Evolutionary conservation across 371 early-diverging fungal species (phyloP), one percentile per base, ranked within the genome.

Genomic region (Mucor velutinosus): DNA sequence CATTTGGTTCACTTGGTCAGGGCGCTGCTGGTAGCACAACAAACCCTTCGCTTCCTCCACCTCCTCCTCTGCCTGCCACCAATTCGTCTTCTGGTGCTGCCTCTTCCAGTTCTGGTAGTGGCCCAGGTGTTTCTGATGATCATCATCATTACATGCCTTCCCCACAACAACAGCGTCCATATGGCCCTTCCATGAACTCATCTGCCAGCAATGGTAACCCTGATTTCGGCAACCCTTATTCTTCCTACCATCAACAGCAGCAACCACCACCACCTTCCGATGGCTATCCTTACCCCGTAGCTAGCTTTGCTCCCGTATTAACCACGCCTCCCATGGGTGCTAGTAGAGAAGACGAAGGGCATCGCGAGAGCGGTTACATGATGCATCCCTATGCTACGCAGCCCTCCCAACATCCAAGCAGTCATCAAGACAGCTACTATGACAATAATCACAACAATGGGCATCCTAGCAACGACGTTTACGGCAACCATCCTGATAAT

Each of bases 331-430:
- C 65, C 15, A 29, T 69, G 25, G 64, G 59, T 0, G 21, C 63
- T 27, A 30, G 39, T 15, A 67, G 69, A 68, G 41, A 30, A 19
- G 65, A 65, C 15, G 69, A 72, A 51, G 43, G 39, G 17, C 37
- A 55, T 12, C 72, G 56, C 19, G 57, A 62, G 6, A 41, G 30
- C 21, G 37, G 65, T 10, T 62, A 65, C 27, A 53, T 69, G 62
- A 57, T 69, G 65, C 69, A 69, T 37, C 69, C 73, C 35, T 73
- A 73, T 47, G 39, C 70, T 15, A 19, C 58, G 59, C 37, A 63
- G 35, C 33, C 60, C 10, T n/a, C 60, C 21, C 58, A 57, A 30
- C 37, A 33, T 19, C 58, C 29, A 37, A 59, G 23, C 39, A 67
- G 25, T 32, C 60, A 23, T 19, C 60, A 41, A 32, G 60, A 55